Percentiles rank a stretch among this genome's conserved stretches.
phyloP scores from a whole-genome alignment of 768 basidiomycete species.

The Phlebiopsis gigantea region DNA sequence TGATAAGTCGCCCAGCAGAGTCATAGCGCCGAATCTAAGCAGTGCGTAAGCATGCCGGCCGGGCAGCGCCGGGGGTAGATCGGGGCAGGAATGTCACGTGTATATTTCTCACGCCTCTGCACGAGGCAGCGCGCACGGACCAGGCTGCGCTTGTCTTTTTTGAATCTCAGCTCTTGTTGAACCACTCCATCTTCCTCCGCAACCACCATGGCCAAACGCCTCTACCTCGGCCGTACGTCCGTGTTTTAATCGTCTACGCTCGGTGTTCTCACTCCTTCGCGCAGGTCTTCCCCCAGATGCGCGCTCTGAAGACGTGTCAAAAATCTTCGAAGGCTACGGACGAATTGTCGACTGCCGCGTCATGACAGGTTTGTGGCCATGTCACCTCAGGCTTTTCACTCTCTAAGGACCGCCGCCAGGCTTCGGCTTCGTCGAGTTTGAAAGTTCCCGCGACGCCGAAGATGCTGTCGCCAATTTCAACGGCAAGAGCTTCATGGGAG shows the following conservation, averaged over 20 bases:
- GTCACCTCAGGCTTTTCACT: background rate
- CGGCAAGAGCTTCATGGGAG: conserved; percentile 85
- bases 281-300: conserved; percentile 79
- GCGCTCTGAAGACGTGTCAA: conserved; percentile 78
- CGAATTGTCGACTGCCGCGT: conserved; percentile 87
- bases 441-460: conserved; percentile 89
- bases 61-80: background rate
- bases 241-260: conserved; percentile 1
- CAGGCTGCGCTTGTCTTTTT: conserved; percentile 16
- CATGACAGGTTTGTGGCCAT: conserved; percentile 74
- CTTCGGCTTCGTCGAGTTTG: conserved; percentile 97
- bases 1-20: conserved; percentile 17
- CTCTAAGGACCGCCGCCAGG: conserved; percentile 36
- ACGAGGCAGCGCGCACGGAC: conserved; percentile 25
- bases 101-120: background rate
- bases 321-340: conserved; percentile 89
- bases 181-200: conserved; percentile 9
- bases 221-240: conserved; percentile 77
- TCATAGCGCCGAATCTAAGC: background rate
- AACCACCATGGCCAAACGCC: conserved; percentile 71
- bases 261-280: background rate
- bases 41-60: background rate
- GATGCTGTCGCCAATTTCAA: conserved; percentile 86
- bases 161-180: conserved; percentile 15
- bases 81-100: background rate